Conservation (phyloP, 306 rosid species). For the Prosopis cineraria region DNA sequence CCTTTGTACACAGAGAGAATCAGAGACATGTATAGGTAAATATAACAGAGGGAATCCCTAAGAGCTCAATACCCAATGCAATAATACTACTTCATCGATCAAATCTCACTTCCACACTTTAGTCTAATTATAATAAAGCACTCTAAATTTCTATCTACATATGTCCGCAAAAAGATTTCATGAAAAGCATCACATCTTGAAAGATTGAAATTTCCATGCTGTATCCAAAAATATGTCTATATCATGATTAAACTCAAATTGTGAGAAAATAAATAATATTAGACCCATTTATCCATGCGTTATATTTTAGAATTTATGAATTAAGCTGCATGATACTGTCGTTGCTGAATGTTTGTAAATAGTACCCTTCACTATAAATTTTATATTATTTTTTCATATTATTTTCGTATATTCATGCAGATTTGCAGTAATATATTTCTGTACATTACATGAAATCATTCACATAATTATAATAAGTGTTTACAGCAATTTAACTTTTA, state of each 20-base stretch:
- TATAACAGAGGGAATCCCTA: slow-evolving; percentile 88
- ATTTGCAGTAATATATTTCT: neutral
- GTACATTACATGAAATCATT: neutral
- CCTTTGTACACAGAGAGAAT: slow-evolving; percentile 44
- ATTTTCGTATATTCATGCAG: neutral
- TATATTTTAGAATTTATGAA: neutral
- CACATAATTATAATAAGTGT: no score
- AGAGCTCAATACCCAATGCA: slow-evolving; percentile 64
- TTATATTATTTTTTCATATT: neutral
- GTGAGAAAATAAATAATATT: neutral
- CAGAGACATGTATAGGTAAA: slow-evolving; percentile 34
- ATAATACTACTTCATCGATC: slow-evolving; percentile 37
- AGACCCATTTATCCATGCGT: neutral
- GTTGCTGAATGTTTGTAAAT: neutral
- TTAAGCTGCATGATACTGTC: neutral
- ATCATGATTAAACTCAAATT: neutral
- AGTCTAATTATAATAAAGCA: neutral
- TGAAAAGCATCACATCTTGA: neutral
- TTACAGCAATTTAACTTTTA: no score
- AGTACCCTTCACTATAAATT: neutral
- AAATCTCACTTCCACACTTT: slow-evolving; percentile 69
- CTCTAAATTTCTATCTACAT: no score
- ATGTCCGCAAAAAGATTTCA: neutral
- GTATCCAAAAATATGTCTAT: neutral
- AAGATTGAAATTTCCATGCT: neutral